Base-by-base conservation (phyloP, 768 basidiomycete species). In the Boletus sp. region DNA sequence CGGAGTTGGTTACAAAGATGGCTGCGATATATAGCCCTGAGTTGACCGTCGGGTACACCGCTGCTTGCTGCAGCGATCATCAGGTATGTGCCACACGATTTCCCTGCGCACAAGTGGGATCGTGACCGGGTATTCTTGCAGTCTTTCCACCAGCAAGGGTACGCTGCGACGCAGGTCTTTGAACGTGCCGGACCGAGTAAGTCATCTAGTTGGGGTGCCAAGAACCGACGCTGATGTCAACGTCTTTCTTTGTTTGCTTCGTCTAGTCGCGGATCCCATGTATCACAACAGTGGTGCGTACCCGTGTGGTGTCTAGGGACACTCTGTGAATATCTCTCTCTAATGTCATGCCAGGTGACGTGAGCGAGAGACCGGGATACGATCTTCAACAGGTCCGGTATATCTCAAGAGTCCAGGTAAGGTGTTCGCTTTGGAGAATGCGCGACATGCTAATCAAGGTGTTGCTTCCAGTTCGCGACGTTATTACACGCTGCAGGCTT, bases 11-110 rank as follows among this genome's bases (percentile, higher is more conserved):
- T 8, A 77, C 82, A 4, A 92, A 89, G 64, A 66, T 94, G 2
- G 87, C 92, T 15, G 77, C 76, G 4, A 79, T 96, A 41, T 96
- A 96, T 69, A 88, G 87, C 60, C 90, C 90, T 7, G 89, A 93
- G 68, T 75, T 92, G 28, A 78, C 68, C 1, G 84, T 93, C 37
- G 90, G 89, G 29, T 80, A 77, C 55, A 85, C 89, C 0, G 64
- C 83, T 75, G 92, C 83, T 29, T 97, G 94, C 73, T 97, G 94
- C 75, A 94, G 92, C 63, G 94, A 95, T 64, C 92, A 96, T 67
- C 90, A 92, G 79, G 87, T 83, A 66, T 51, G 72, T 60, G 6
- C 35, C 17, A 32, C 17, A 9, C 41, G 3, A 20, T 40, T 10
- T 50, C 36, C 8, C 33, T 36, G 29, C 28, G 24, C 4, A 18